These are phyloP conservation scores for Pleurotus citrinopileatus DNA, from an alignment of 768 basidiomycete species.

Conservation along the genomic window DNA sequence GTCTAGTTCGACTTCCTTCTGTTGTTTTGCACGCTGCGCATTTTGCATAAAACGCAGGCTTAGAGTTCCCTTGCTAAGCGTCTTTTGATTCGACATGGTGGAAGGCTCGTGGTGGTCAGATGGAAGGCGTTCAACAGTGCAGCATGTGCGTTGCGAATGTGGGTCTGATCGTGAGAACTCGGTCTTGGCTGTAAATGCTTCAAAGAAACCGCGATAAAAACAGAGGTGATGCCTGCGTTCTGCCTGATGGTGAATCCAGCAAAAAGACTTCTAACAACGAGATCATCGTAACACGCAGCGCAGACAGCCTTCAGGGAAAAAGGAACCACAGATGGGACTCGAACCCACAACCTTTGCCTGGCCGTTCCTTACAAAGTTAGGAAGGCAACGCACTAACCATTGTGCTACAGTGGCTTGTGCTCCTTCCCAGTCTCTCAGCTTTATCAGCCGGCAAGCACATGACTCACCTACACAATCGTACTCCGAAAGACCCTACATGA, in stretches of 20 bases:
- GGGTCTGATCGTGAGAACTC: not conserved
- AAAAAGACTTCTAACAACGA: too few species aligned
- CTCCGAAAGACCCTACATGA: not conserved
- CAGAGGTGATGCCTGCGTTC: too few species aligned
- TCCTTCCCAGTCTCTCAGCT: not conserved
- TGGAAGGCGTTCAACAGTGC: not conserved
- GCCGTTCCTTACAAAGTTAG: conserved; percentile 8
- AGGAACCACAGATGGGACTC: conserved; percentile 17
- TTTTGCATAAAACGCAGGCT: conserved; percentile 75
- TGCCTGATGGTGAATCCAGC: too few species aligned
- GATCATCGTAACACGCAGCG: too few species aligned
- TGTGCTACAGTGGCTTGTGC: conserved; percentile 16
- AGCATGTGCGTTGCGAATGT: not conserved
- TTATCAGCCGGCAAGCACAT: too few species aligned
- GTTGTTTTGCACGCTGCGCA: conserved; percentile 52
- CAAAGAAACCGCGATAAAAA: too few species aligned
- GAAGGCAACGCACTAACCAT: conserved; percentile 19
- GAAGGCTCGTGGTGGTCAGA: too few species aligned
- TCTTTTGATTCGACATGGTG: conserved; percentile 39
- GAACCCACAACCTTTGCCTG: conserved; percentile 21
- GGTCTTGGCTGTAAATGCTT: not conserved
- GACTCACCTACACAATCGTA: not conserved
- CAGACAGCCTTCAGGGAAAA: too few species aligned
- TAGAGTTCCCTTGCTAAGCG: conserved; percentile 61
- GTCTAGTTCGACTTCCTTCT: conserved; percentile 46